phyloP scores from a whole-genome alignment of 192 early-diverging fungal genomes.

The Borealophlyctis nickersoniae region DNA sequence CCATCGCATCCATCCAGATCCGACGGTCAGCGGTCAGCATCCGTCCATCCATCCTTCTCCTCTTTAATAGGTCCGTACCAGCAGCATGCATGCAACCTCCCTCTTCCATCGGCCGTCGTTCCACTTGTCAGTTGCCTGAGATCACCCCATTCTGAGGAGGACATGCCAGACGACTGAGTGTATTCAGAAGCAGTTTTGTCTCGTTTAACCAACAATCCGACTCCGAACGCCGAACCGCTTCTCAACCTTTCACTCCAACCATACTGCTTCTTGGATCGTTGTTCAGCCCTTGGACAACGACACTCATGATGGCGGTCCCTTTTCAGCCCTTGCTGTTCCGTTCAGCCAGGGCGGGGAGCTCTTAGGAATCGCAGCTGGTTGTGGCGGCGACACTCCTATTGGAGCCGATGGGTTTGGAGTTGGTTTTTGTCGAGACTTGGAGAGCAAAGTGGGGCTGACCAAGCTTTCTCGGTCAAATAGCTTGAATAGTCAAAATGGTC shows the following conservation, averaged over 20 bases:
- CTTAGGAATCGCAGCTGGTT: constrained; percentile 22
- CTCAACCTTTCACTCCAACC: neutral
- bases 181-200: too few species aligned
- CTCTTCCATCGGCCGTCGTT: neutral
- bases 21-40: neutral
- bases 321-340: too few species aligned
- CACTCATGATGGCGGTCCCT: constrained; percentile 33
- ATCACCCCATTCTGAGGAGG: neutral
- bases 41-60: constrained; percentile 1
- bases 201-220: too few species aligned
- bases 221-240: too few species aligned
- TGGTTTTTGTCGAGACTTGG: neutral
- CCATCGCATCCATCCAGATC: neutral
- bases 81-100: neutral
- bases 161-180: neutral
- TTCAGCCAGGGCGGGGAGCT: neutral
- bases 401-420: neutral
- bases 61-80: neutral
- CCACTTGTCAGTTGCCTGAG: neutral
- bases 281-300: constrained; percentile 2
- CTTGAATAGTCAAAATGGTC: constrained; percentile 67
- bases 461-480: constrained; percentile 1
- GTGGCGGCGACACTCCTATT: constrained; percentile 20
- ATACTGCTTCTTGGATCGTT: constrained; percentile 32
- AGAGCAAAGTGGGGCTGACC: neutral